These are phyloP conservation scores for Dichotomopilus funicola DNA, from an alignment of 2,329 filamentous ascomycete species.

Conservation along the genomic window DNA sequence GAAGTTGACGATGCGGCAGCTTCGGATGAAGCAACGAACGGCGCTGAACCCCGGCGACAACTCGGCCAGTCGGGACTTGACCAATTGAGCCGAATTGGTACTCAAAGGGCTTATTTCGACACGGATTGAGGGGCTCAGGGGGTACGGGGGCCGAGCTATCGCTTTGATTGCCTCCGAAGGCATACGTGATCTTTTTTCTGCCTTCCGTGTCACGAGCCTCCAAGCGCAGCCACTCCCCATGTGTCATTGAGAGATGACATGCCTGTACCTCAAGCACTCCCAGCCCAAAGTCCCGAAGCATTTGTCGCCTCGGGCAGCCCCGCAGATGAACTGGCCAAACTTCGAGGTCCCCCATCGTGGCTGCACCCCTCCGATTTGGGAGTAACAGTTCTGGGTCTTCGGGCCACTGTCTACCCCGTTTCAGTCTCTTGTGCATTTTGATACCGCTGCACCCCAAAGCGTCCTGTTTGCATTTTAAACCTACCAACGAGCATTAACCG, in stretches of 20 bases:
- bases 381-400: background rate
- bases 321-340: background rate
- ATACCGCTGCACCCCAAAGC: background rate
- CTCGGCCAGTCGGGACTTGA: background rate
- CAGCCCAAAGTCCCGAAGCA: no score
- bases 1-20: background rate
- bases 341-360: slow-evolving; percentile 4
- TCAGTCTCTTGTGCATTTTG: background rate
- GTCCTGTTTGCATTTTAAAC: slow-evolving; percentile 2
- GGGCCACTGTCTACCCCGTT: no score
- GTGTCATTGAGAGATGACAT: no score
- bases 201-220: background rate
- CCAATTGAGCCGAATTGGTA: background rate
- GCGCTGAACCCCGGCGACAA: background rate
- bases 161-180: background rate
- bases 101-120: background rate
- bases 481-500: background rate
- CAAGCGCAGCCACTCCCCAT: background rate
- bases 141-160: no score
- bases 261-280: no score
- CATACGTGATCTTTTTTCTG: background rate
- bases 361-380: slow-evolving; percentile 7
- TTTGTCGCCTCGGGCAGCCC: background rate
- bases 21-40: slow-evolving; percentile 6
- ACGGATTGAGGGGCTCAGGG: background rate